Evolutionary conservation across 345 rosid genomes (phyloP).

Genomic region (Brassica cretica): DNA sequence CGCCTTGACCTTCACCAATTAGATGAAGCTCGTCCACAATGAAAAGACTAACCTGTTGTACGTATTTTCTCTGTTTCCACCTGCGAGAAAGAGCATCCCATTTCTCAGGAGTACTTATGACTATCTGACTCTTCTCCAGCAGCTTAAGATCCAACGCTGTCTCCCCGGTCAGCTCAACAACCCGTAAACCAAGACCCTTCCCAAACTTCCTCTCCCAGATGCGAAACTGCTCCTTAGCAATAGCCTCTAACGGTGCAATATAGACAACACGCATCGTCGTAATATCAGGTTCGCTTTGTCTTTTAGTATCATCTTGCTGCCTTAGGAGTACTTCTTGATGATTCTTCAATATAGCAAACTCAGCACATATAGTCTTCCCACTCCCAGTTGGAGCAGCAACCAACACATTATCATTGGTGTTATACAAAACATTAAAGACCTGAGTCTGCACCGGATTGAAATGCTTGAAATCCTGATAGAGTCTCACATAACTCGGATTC

Average conservation of each 20-base stretch:
- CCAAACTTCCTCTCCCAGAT: constrained; percentile 93
- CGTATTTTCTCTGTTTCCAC: constrained; percentile 86
- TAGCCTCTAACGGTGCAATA: constrained; percentile 90
- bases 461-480: constrained; percentile 81
- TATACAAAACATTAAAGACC: constrained; percentile 84
- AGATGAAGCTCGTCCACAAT: constrained; percentile 93
- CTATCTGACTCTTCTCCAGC: constrained; percentile 83
- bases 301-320: background rate
- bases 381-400: constrained; percentile 99
- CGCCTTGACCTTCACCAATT: constrained; percentile 84
- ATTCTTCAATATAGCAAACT: constrained; percentile 82
- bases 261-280: constrained; percentile 67
- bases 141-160: constrained; percentile 74
- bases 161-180: constrained; percentile 89
- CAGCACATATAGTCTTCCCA: constrained; percentile 96
- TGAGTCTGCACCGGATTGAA: constrained; percentile 98
- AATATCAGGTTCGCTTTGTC: constrained; percentile 49
- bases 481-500: constrained; percentile 83
- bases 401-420: constrained; percentile 83
- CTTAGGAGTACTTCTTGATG: constrained; percentile 53
- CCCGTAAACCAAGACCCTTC: constrained; percentile 73
- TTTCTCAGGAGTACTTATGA: constrained; percentile 88
- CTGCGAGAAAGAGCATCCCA: constrained; percentile 97
- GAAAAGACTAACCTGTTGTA: constrained; percentile 92
- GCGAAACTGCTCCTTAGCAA: constrained; percentile 75